Evolutionary conservation across 768 basidiomycete genomes (phyloP).

Genomic region (Dacryopinax spathularia): DNA sequence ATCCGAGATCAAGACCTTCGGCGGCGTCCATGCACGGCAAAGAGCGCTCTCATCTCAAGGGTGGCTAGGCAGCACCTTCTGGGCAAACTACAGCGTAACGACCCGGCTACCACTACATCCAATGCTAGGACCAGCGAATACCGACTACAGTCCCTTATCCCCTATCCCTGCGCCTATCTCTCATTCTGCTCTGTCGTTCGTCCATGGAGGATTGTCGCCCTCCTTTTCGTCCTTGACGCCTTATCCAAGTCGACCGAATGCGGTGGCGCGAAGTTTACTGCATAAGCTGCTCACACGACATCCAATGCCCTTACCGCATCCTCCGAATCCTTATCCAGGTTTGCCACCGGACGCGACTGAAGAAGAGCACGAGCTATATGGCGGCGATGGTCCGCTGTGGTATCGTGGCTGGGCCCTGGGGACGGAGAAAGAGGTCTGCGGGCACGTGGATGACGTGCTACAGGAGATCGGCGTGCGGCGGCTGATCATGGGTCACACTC

Average conservation of each 20-base stretch:
- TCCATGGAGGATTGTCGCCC: conserved; percentile 81
- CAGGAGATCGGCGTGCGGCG: conserved; percentile 64
- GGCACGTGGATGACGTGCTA: conserved; percentile 54
- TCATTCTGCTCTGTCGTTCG: conserved; percentile 75
- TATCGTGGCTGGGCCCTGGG: conserved; percentile 85
- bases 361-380: conserved; percentile 61
- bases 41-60: conserved; percentile 54
- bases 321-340: conserved; percentile 43
- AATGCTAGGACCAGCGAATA: conserved; percentile 51
- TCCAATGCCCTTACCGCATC: conserved; percentile 62
- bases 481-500: conserved; percentile 96
- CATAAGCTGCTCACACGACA: conserved; percentile 48
- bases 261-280: conserved; percentile 53
- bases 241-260: conserved; percentile 74
- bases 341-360: conserved; percentile 50
- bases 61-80: conserved; percentile 68
- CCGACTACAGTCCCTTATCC: conserved; percentile 34
- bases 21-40: conserved; percentile 53
- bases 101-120: conserved; percentile 70
- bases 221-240: conserved; percentile 59
- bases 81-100: conserved; percentile 67
- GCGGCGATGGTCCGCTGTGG: conserved; percentile 75
- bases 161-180: conserved; percentile 38
- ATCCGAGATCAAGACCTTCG: conserved; percentile 72
- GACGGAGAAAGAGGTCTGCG: conserved; percentile 53